A percentile compares a stretch with the other conserved stretches of the same genome.
phyloP scores from a whole-genome alignment of 2,329 filamentous ascomycete species.

The Botrytis aclada region DNA sequence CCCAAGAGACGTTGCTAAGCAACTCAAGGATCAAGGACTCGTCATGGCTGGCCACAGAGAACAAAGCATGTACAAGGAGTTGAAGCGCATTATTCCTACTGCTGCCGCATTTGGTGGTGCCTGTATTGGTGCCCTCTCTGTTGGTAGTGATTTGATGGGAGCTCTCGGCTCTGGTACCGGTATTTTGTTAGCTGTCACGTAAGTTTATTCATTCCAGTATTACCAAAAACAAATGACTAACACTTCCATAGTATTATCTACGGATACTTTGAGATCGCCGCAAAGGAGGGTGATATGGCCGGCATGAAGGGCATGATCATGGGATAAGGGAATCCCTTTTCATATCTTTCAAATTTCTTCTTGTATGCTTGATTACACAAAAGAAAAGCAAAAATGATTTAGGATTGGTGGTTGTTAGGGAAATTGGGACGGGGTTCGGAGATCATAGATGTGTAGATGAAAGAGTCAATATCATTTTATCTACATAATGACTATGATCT shows the following conservation, averaged over 20 bases:
- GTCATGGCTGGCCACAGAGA: conserved; percentile 99
- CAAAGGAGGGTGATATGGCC: conserved; percentile 93
- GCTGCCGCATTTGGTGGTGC: conserved; percentile 97
- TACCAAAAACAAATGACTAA: conserved; percentile 39
- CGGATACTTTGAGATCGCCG: conserved; percentile 98
- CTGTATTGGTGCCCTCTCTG: conserved; percentile 96
- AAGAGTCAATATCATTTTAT: conserved; percentile 14
- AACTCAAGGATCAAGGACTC: conserved; percentile 98
- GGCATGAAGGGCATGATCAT: conserved; percentile 74
- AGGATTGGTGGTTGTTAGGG: conserved; percentile 5
- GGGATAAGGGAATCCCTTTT: conserved; percentile 48
- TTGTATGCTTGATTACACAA: conserved; percentile 23
- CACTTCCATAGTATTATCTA: conserved; percentile 80
- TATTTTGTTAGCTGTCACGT: conserved; percentile 98
- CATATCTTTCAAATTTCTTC: conserved; percentile 30
- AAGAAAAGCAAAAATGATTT: conserved; percentile 16
- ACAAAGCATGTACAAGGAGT: conserved; percentile 99
- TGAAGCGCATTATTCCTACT: conserved; percentile 98
- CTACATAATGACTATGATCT: conserved; percentile 12
- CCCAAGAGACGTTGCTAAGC: conserved; percentile 97
- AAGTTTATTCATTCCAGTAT: conserved; percentile 48
- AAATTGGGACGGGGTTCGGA: conserved; percentile 5
- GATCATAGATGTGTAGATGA: background rate
- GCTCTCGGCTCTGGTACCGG: conserved; percentile 95
- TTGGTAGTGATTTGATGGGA: conserved; percentile 91